These are phyloP conservation scores for Aspergillus quadricinctus DNA, from an alignment of 2,329 filamentous ascomycete species.

Conservation along the genomic window DNA sequence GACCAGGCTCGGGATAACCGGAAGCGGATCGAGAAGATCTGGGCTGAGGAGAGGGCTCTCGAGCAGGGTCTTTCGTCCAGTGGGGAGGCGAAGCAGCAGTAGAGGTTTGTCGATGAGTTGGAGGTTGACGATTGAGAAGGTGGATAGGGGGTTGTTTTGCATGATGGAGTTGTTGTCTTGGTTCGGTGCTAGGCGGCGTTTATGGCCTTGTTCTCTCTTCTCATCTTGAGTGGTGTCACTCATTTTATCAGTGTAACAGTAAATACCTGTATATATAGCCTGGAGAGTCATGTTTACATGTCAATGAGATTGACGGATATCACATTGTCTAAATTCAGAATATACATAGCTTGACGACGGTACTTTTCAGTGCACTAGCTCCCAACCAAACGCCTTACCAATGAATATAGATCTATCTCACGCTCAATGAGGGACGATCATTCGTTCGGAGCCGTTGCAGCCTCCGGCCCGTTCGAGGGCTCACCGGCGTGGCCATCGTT, in stretches of 20 bases:
- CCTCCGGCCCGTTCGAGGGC: conserved; percentile 6
- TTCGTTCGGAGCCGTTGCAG: conserved; percentile 13
- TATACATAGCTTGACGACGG: conserved; percentile 3
- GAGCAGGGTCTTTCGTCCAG: conserved; percentile 11
- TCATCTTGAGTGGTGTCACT: conserved; percentile 2
- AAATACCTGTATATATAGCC: neutral
- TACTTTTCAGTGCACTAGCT: conserved; percentile 17
- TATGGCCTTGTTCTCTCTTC: conserved; percentile 2
- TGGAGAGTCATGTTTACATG: neutral
- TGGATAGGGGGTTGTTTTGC: neutral
- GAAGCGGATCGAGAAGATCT: conserved; percentile 69
- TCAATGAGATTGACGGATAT: neutral
- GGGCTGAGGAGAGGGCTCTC: conserved; percentile 56
- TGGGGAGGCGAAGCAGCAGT: neutral
- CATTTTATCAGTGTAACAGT: neutral
- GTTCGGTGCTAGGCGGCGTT: conserved; percentile 8
- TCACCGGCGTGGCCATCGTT: conserved; percentile 16
- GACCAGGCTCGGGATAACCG: conserved; percentile 65
- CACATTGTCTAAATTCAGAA: neutral
- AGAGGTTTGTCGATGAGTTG: neutral
- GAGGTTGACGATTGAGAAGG: neutral
- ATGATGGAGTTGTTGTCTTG: conserved; percentile 8
- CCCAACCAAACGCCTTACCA: conserved; percentile 30
- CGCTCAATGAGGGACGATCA: neutral
- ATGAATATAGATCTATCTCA: conserved; percentile 5